phyloP scores from a whole-genome alignment of 2,329 filamentous ascomycete genomes.

The Aspergillus ibericus region DNA sequence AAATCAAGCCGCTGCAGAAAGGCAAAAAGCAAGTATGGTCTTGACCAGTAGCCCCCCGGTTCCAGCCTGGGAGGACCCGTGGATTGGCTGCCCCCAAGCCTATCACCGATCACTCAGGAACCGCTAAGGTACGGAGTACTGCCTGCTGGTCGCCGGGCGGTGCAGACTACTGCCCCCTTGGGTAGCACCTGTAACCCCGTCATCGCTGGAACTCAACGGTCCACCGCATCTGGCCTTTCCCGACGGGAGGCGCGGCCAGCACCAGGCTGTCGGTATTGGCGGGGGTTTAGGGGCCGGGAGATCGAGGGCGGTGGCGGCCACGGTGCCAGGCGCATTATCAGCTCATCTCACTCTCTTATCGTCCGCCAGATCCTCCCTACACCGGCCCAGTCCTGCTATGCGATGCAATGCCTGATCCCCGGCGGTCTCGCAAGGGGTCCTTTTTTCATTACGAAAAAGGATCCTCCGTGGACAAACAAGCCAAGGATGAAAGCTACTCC shows the following conservation, averaged over 20 bases:
- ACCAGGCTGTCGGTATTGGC: slow-evolving; percentile 21
- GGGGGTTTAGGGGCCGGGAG: slow-evolving; percentile 2
- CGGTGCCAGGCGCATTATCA: not conserved
- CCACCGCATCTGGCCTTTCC: slow-evolving; percentile 6
- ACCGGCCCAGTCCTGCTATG: not conserved
- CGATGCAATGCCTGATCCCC: not conserved
- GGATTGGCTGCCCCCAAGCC: slow-evolving; percentile 1
- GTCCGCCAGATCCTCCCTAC: not conserved
- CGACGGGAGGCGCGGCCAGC: slow-evolving; percentile 10
- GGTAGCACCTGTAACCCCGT: not conserved
- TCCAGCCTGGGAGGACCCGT: not conserved
- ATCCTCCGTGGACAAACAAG: not conserved
- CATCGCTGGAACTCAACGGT: slow-evolving; percentile 6
- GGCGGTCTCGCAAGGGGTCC: not conserved
- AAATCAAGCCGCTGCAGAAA: not conserved
- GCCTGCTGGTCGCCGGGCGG: not conserved
- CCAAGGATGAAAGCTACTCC: not conserved
- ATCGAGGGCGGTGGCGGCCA: not conserved
- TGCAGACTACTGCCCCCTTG: not conserved
- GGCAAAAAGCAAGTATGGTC: not conserved
- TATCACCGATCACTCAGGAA: not conserved
- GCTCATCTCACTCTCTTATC: not conserved
- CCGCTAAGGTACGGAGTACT: not conserved
- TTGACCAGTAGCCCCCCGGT: slow-evolving; percentile 2
- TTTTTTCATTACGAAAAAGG: not conserved